Conservation (phyloP, 176 grass and related monocot genomes). For the Paspalum vaginatum region DNA sequence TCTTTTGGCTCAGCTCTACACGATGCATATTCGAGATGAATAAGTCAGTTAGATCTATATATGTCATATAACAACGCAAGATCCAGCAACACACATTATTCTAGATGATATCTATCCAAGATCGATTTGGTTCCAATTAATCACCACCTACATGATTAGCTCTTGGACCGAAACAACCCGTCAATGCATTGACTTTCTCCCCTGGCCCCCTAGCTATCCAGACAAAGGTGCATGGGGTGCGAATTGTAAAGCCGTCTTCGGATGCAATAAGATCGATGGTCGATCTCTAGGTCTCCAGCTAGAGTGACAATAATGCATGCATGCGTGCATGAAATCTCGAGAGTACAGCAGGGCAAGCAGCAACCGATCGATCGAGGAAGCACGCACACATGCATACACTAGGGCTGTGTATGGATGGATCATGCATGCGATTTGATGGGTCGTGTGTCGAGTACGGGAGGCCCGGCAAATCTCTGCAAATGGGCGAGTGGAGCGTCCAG, state of each 20-base stretch:
- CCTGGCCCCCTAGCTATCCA: not conserved
- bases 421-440: conserved; percentile 19
- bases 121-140: conserved; percentile 22
- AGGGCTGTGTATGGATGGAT: not conserved
- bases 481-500: conserved; percentile 46
- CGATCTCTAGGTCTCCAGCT: not conserved
- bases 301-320: conserved; percentile 16
- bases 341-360: not conserved
- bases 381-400: too few species aligned
- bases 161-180: conserved; percentile 28
- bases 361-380: not conserved
- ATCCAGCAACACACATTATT: too few species aligned
- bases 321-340: conserved; percentile 8
- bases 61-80: not conserved
- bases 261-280: not conserved
- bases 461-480: conserved; percentile 22
- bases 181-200: conserved; percentile 32
- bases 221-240: conserved; percentile 26
- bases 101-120: conserved; percentile 36
- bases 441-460: not conserved
- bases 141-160: conserved; percentile 33
- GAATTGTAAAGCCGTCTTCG: not conserved
- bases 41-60: not conserved
- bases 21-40: too few species aligned
- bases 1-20: too few species aligned